These are phyloP conservation scores for Cetraspora pellucida DNA, from an alignment of 192 early-diverging fungal genomes.

Conservation along the genomic window DNA sequence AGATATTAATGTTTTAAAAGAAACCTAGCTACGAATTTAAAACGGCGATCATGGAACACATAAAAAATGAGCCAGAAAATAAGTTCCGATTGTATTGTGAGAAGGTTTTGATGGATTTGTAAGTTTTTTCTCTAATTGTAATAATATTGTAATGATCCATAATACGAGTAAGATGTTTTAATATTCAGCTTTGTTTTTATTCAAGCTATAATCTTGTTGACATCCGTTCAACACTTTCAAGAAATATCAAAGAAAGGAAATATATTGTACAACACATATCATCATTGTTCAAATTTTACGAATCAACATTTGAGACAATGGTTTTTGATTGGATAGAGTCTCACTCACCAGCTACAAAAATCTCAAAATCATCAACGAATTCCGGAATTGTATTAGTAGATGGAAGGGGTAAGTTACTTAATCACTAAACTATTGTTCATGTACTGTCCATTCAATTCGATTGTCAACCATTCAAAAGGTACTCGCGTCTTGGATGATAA, in stretches of 20 bases:
- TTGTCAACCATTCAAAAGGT: not conserved
- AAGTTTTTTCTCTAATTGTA: not conserved
- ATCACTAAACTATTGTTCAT: not conserved
- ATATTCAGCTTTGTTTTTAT: not conserved
- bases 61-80: not conserved
- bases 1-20: not conserved
- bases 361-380: conserved; percentile 17
- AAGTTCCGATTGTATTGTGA: conserved; percentile 23
- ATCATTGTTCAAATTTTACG: conserved; percentile 29
- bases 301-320: conserved; percentile 17
- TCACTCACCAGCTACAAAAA: conserved; percentile 8
- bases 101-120: conserved; percentile 6
- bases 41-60: not conserved
- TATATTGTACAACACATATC: not conserved
- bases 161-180: not conserved
- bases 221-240: not conserved
- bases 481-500: not conserved
- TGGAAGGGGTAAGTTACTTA: not conserved
- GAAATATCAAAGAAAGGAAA: not conserved
- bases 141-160: not conserved
- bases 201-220: conserved; percentile 10
- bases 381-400: conserved; percentile 18
- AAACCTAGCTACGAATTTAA: not conserved
- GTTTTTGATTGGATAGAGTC: conserved; percentile 31
- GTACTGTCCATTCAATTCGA: not conserved